Evolutionary conservation across 768 basidiomycete species (phyloP), one percentile per base, ranked within the genome.

Genomic region (Phylloporus arenicola): DNA sequence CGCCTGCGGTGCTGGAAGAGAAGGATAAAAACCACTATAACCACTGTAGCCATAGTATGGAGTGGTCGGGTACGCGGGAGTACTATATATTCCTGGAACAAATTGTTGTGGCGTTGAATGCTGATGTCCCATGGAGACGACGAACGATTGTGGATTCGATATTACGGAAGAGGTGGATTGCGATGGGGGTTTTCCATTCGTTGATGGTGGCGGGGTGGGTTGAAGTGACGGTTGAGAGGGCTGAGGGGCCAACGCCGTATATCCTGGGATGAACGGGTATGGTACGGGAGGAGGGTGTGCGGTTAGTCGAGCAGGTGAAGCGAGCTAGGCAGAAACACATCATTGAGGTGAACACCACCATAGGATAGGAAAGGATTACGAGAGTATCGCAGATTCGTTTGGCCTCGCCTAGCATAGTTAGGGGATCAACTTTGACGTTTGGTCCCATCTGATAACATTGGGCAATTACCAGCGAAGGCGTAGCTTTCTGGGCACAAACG

Each of bases 371-470:
- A 38, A 51, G 14, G 17, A 75, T 67, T 67, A 89, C 88, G 24
- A 91, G 76, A 19, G 77, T 79, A 66, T 91, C 88, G 55, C 88
- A 90, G 14, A 84, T 79, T 25, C 81, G 76, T 66, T 88, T 89
- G 6, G 88, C 88, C 46, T 90, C 88, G 31, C 67, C 76, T 4
- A 91, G 76, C 80, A 91, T 83, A 48, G 71, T 70, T 39, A 91
- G 57, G 5, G 88, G 88, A 57, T 91, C 88, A 13, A 89, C 76
- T 56, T 85, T 86, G 51, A 72, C 77, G 12, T 73, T 72, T 8
- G 83, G 79, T 6, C 84, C 84, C 75, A 84, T 79, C 56, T 84
- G 82, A 63, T 89, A 91, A 59, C 84, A 88, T 64, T 90, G 88
- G 2, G 87, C 83, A 39, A 90, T 76, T 17, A 90, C 87, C 51